phyloP scores from a whole-genome alignment of 1,284 basidiomycete genomes.

The Rhodotorula sp. region DNA sequence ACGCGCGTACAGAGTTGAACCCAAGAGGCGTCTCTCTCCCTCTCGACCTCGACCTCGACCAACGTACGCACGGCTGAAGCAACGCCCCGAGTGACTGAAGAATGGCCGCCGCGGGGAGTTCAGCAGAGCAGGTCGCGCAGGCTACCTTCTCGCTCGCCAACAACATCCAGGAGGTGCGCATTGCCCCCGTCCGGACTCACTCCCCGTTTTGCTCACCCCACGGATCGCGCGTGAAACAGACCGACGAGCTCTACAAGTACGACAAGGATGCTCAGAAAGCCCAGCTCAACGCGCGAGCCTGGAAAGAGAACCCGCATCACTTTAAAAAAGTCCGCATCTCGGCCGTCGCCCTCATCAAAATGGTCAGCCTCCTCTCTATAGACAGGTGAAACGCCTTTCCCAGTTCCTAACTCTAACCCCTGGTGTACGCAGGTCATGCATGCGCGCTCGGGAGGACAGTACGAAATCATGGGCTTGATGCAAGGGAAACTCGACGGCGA shows the following conservation, averaged over 20 bases:
- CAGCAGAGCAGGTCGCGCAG: slow-evolving; percentile 22
- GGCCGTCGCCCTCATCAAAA: slow-evolving; percentile 93
- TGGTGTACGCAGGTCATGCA: slow-evolving; percentile 74
- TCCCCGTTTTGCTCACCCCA: neutral
- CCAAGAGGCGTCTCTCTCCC: too few species aligned
- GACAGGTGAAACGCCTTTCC: too few species aligned
- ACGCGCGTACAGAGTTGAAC: too few species aligned
- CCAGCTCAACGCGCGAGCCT: slow-evolving; percentile 70
- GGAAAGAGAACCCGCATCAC: slow-evolving; percentile 86
- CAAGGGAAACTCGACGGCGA: slow-evolving; percentile 89
- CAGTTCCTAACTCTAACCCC: neutral
- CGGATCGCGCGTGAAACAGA: slow-evolving; percentile 19
- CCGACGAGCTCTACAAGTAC: slow-evolving; percentile 70
- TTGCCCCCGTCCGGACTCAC: neutral
- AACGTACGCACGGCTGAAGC: neutral
- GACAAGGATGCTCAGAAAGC: slow-evolving; percentile 33
- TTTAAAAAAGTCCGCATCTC: slow-evolving; percentile 95
- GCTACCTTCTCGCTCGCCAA: slow-evolving; percentile 19
- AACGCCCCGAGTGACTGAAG: neutral
- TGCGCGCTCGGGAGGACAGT: slow-evolving; percentile 91
- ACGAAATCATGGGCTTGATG: slow-evolving; percentile 99
- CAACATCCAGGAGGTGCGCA: slow-evolving; percentile 9
- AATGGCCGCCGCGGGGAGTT: neutral
- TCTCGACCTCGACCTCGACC: too few species aligned
- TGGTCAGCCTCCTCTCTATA: slow-evolving; percentile 60